phyloP scores from a whole-genome alignment of 805 yeast genomes.

The Candida tammaniensis region DNA sequence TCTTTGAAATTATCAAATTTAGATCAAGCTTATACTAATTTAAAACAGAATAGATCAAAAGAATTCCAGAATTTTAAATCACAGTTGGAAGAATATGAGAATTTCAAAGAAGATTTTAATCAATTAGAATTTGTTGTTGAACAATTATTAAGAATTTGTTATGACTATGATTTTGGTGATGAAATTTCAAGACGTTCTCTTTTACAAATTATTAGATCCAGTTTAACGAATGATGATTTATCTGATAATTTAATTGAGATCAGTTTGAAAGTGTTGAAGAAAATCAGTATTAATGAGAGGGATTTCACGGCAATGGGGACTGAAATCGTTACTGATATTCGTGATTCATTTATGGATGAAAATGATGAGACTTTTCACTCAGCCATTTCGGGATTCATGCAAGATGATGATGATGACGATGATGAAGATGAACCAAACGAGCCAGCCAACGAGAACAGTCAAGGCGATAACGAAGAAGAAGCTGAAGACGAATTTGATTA shows the following conservation, averaged over 20 bases:
- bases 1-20: slow-evolving; percentile 1
- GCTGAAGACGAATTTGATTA: slow-evolving; percentile 18
- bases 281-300: slow-evolving; percentile 71
- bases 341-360: slow-evolving; percentile 59
- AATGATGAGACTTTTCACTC: slow-evolving; percentile 48
- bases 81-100: slow-evolving; percentile 16
- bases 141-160: slow-evolving; percentile 67
- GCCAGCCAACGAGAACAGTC: slow-evolving; percentile 13
- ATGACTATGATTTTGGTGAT: slow-evolving; percentile 80
- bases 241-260: slow-evolving; percentile 52
- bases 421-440: slow-evolving; percentile 20
- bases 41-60: slow-evolving; percentile 15
- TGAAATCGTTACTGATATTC: slow-evolving; percentile 83
- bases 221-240: slow-evolving; percentile 57
- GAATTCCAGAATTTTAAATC: slow-evolving; percentile 16
- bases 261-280: slow-evolving; percentile 63
- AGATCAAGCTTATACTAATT: slow-evolving; percentile 12
- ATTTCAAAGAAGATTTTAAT: slow-evolving; percentile 40
- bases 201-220: slow-evolving; percentile 46
- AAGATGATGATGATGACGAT: slow-evolving; percentile 17
- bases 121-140: slow-evolving; percentile 72
- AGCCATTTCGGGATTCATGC: slow-evolving; percentile 37
- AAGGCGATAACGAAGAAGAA: slow-evolving; percentile 14
- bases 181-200: slow-evolving; percentile 84
- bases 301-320: slow-evolving; percentile 82